Percentiles rank a stretch among this genome's conserved stretches.
Evolutionary conservation across 140 eudicot genomes (phyloP).

Genomic region (Stevia rebaudiana): DNA sequence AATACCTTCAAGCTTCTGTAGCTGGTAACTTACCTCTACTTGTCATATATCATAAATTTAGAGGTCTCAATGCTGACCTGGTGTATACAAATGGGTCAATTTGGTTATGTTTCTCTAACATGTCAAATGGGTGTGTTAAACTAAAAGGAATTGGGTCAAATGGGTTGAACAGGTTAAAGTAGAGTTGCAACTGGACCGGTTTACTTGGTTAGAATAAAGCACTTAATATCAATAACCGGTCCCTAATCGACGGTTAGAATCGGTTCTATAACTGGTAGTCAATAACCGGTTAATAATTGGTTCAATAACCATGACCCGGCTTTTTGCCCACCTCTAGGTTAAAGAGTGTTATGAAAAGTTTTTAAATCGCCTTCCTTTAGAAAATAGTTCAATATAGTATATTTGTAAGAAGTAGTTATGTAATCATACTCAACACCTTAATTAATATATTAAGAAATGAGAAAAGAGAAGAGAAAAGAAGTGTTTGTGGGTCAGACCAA

Average conservation of each 20-base stretch:
- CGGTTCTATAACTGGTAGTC: too few relatives aligned
- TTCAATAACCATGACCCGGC: too few relatives aligned
- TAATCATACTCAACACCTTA: not conserved
- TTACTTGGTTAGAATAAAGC: too few relatives aligned
- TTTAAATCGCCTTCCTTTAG: not conserved
- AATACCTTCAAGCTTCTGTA: slow-evolving; percentile 76
- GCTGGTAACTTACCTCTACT: slow-evolving; percentile 39
- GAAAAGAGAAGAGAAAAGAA: not conserved
- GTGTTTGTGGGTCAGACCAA: not conserved
- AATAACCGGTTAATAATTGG: too few relatives aligned
- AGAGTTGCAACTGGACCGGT: too few relatives aligned
- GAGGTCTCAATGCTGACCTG: slow-evolving; percentile 14
- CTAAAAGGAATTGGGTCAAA: not conserved
- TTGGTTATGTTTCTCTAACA: not conserved
- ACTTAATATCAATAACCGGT: too few relatives aligned
- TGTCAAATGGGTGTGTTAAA: not conserved
- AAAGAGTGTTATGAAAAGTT: not conserved
- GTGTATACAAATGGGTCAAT: not conserved
- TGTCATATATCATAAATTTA: not conserved
- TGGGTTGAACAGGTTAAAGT: not conserved
- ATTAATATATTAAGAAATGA: not conserved
- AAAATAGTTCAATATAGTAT: not conserved
- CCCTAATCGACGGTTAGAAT: too few relatives aligned
- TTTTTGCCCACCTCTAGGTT: too few relatives aligned
- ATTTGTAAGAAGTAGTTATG: not conserved